A percentile compares a stretch with the other conserved stretches of the same genome.
Evolutionary conservation across 768 basidiomycete genomes (phyloP).

Genomic region (Cyclocybe cylindracea): DNA sequence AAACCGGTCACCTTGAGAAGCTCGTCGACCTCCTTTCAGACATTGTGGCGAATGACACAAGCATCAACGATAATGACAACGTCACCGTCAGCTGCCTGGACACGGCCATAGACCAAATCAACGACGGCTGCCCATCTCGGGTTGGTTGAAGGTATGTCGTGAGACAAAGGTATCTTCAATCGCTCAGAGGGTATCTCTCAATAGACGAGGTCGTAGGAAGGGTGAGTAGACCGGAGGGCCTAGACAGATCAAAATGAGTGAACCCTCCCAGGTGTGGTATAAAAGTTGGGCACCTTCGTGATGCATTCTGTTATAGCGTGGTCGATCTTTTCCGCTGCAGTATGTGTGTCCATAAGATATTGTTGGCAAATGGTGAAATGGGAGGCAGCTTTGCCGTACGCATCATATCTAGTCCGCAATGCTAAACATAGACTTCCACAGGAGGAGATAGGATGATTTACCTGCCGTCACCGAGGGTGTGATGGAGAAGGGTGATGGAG

Average conservation of each 20-base stretch:
- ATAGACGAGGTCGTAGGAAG: slow-evolving; percentile 81
- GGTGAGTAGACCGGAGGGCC: slow-evolving; percentile 82
- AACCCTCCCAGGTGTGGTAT: too few species aligned
- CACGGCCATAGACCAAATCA: slow-evolving; percentile 62
- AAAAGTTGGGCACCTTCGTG: slow-evolving; percentile 36
- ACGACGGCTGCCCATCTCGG: slow-evolving; percentile 64
- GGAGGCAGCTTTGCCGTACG: slow-evolving; percentile 73
- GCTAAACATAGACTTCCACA: too few species aligned
- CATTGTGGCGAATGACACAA: slow-evolving; percentile 70
- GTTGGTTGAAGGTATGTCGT: slow-evolving; percentile 53
- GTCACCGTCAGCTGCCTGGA: slow-evolving; percentile 60
- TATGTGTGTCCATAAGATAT: slow-evolving; percentile 47
- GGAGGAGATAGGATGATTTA: too few species aligned
- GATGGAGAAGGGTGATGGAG: too few species aligned
- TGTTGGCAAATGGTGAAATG: too few species aligned
- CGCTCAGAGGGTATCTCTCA: slow-evolving; percentile 61
- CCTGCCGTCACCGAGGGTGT: too few species aligned
- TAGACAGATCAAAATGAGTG: slow-evolving; percentile 21
- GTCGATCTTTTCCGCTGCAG: slow-evolving; percentile 73
- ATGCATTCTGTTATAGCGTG: slow-evolving; percentile 70
- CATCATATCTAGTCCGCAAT: too few species aligned
- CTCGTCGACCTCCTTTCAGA: slow-evolving; percentile 59
- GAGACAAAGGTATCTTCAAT: slow-evolving; percentile 56
- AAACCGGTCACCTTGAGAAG: slow-evolving; percentile 62
- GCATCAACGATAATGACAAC: slow-evolving; percentile 79